A percentile compares a stretch with the other conserved stretches of the same genome.
Conservation (phyloP, 352 stramenopile species). For the Phytophthora boehmeriae region DNA sequence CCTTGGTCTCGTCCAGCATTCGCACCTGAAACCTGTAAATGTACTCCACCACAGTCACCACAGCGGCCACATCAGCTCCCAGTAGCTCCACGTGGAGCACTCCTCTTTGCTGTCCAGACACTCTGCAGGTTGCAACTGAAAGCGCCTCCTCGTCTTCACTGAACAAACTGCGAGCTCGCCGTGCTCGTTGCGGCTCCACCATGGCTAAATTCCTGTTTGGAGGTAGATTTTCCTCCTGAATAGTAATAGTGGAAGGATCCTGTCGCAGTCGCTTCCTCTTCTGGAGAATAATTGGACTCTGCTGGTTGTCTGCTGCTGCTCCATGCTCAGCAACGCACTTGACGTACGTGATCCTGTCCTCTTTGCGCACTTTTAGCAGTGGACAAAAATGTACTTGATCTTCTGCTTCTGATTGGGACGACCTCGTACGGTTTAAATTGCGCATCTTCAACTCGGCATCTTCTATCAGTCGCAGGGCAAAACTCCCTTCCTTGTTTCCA, state of each 20-base stretch:
- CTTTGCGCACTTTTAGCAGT: background rate
- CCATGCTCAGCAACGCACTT: background rate
- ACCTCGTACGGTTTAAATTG: background rate
- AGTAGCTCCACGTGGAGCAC: slow-evolving; percentile 54
- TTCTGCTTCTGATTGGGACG: background rate
- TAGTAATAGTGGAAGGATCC: slow-evolving; percentile 1
- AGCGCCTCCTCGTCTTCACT: slow-evolving; percentile 14
- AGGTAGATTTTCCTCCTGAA: too few species aligned
- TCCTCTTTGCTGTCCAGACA: background rate
- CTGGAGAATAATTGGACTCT: slow-evolving; percentile 14
- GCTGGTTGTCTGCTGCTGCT: background rate
- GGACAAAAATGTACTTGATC: background rate
- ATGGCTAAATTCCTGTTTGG: slow-evolving; percentile 16
- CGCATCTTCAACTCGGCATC: slow-evolving; percentile 11
- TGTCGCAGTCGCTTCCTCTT: slow-evolving; percentile 28
- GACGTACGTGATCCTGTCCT: background rate
- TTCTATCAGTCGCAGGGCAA: slow-evolving; percentile 12
- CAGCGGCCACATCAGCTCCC: slow-evolving; percentile 36
- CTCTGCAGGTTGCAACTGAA: background rate
- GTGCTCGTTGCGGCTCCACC: slow-evolving; percentile 13
- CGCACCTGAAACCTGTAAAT: slow-evolving; percentile 51
- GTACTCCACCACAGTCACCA: slow-evolving; percentile 65
- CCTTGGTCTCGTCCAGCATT: slow-evolving; percentile 37
- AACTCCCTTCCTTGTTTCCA: background rate
- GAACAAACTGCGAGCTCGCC: slow-evolving; percentile 27